These are phyloP conservation scores for Atkinsonella texensis DNA, from an alignment of 2,329 filamentous ascomycete genomes.

Conservation along the genomic window DNA sequence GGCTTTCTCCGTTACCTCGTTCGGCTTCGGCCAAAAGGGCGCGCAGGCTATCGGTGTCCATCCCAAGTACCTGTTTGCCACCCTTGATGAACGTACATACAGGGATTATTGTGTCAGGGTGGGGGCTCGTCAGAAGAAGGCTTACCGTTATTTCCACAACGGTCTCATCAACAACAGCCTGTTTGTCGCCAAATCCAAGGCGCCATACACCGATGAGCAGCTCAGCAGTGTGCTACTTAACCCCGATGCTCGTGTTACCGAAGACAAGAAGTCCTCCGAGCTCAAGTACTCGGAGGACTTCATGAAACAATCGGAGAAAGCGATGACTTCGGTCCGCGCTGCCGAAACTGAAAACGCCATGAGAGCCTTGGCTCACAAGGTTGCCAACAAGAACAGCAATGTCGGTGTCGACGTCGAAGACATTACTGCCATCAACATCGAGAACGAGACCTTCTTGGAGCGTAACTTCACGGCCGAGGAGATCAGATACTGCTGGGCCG, in stretches of 20 bases:
- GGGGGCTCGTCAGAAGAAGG: constrained; percentile 90
- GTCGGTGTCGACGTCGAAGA: constrained; percentile 92
- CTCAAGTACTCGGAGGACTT: constrained; percentile 62
- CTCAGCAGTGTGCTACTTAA: constrained; percentile 85
- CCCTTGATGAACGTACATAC: constrained; percentile 80
- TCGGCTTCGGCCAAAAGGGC: constrained; percentile 98
- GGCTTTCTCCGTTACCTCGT: constrained; percentile 96
- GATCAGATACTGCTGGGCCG: constrained; percentile 74
- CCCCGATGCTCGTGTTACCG: constrained; percentile 72
- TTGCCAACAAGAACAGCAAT: constrained; percentile 49
- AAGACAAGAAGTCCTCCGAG: constrained; percentile 77
- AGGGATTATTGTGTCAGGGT: constrained; percentile 77
- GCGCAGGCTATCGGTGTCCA: constrained; percentile 95
- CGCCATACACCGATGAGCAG: constrained; percentile 82
- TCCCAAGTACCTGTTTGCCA: constrained; percentile 87
- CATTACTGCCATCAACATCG: constrained; percentile 75
- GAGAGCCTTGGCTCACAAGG: constrained; percentile 59
- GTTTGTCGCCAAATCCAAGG: constrained; percentile 87
- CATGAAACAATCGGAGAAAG: constrained; percentile 52
- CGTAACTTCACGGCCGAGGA: constrained; percentile 86
- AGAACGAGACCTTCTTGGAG: constrained; percentile 87
- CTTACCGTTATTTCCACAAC: constrained; percentile 97
- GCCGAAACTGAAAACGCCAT: constrained; percentile 64
- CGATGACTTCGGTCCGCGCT: constrained; percentile 32
- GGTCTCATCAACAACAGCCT: constrained; percentile 95